These are phyloP conservation scores for Alternaria angustiovoidea DNA, from an alignment of 2,329 filamentous ascomycete genomes.

Conservation along the genomic window DNA sequence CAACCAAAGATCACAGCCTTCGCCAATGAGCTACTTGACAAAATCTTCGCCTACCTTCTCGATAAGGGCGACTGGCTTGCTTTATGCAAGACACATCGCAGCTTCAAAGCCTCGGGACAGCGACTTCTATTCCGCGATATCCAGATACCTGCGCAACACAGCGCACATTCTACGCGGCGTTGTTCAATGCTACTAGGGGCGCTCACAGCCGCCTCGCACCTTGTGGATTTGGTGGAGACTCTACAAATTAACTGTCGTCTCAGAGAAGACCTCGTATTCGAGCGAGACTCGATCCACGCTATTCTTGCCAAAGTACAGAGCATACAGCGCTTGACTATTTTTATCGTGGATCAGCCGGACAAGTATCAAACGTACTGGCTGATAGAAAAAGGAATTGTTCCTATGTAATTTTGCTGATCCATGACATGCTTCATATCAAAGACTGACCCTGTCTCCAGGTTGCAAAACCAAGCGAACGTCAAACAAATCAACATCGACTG, in stretches of 20 bases:
- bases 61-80: not conserved
- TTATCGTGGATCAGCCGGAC: not conserved
- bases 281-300: not conserved
- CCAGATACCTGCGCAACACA: not conserved
- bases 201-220: not conserved
- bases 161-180: not conserved
- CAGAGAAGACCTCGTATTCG: not conserved
- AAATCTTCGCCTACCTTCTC: not conserved
- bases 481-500: not conserved
- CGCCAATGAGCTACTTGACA: not conserved
- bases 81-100: not conserved
- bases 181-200: not conserved
- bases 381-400: not conserved
- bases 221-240: not conserved
- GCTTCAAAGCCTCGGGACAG: not conserved
- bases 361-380: too few relatives aligned
- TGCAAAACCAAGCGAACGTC: not conserved
- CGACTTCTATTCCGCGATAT: not conserved
- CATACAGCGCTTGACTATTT: not conserved
- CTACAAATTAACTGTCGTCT: not conserved
- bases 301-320: not conserved
- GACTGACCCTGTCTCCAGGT: not conserved
- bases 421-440: not conserved
- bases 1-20: not conserved
- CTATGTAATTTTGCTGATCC: not conserved